Evolutionary conservation across 495 filamentous ascomycete genomes (phyloP).

Genomic region (Neurospora sp.): DNA sequence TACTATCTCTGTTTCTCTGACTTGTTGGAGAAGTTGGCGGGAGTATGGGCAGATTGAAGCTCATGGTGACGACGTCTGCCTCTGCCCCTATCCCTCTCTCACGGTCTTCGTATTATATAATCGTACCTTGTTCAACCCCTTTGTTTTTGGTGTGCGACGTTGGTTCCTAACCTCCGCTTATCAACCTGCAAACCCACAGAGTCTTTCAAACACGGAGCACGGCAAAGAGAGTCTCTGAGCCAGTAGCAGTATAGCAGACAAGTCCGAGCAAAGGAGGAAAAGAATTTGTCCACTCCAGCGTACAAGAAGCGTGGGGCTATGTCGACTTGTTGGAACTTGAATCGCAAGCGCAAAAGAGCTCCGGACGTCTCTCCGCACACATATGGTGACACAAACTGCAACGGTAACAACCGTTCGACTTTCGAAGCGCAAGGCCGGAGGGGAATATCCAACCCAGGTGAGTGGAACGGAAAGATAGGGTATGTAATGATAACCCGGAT

Average conservation of each 20-base stretch:
- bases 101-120: neutral
- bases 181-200: neutral
- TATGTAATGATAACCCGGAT: neutral
- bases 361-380: neutral
- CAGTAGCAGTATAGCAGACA: neutral
- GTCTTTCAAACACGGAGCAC: neutral
- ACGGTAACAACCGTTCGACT: neutral
- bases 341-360: neutral
- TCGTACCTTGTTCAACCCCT: neutral
- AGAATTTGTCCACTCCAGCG: neutral
- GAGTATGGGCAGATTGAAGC: conserved; percentile 39
- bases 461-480: neutral
- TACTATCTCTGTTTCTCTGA: conserved; percentile 42
- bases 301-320: neutral
- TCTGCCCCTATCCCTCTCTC: conserved; percentile 7
- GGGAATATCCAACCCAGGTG: neutral
- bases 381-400: neutral
- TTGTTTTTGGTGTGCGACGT: neutral
- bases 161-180: neutral
- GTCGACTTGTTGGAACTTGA: neutral
- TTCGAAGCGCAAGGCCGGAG: neutral
- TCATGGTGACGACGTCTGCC: conserved; percentile 22
- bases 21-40: conserved; percentile 22
- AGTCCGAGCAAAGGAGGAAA: neutral
- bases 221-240: neutral